Evolutionary conservation across 1,139 yeast genomes (phyloP).

Genomic region (Yamadazyma aaseri): DNA sequence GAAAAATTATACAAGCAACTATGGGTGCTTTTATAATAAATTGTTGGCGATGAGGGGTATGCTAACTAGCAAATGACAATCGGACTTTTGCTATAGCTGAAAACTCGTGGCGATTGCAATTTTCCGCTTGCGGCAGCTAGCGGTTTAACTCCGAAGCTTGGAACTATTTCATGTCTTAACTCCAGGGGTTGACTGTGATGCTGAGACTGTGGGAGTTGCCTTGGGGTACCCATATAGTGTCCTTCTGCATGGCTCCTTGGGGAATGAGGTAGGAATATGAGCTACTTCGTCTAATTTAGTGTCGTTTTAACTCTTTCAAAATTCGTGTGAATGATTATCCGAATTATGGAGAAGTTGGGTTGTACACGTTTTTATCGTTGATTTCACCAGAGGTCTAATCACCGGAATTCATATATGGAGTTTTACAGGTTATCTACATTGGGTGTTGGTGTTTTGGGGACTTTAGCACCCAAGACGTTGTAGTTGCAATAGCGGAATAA

Average conservation of each 20-base stretch:
- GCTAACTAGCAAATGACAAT: constrained; percentile 2
- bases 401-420: not conserved
- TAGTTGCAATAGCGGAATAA: too few species aligned
- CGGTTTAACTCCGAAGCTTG: not conserved
- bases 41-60: constrained; percentile 8
- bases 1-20: too few species aligned
- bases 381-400: not conserved
- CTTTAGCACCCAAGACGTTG: too few species aligned
- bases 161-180: not conserved
- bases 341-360: not conserved
- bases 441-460: too few species aligned
- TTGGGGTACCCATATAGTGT: too few species aligned
- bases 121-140: not conserved
- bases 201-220: too few species aligned
- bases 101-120: not conserved
- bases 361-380: not conserved
- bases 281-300: too few species aligned
- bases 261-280: too few species aligned
- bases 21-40: not conserved
- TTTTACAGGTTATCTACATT: not conserved
- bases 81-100: constrained; percentile 1
- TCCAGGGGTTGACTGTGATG: too few species aligned
- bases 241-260: too few species aligned
- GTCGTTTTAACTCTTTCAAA: too few species aligned
- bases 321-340: not conserved